Percentiles rank a stretch among this genome's conserved stretches.
Conservation (phyloP, 2,329 filamentous ascomycete species). For the Penicillium sp. region DNA sequence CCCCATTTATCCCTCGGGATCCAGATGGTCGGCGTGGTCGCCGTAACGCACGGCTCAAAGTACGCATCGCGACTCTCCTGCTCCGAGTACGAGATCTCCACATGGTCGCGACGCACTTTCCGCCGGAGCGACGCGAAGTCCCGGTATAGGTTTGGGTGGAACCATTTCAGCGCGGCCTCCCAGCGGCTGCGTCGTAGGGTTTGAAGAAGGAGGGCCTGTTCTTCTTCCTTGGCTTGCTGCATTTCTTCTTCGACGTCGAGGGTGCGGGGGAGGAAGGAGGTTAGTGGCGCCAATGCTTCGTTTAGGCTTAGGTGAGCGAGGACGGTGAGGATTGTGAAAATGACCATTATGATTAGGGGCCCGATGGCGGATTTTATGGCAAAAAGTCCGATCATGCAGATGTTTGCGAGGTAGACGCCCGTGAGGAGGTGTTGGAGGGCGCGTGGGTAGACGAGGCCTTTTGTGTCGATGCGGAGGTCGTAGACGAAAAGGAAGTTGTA, state of each 20-base stretch:
- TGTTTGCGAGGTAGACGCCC: conserved; percentile 80
- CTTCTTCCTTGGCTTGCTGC: conserved; percentile 44
- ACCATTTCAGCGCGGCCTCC: conserved; percentile 41
- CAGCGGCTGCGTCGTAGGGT: conserved; percentile 11
- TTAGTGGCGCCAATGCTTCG: conserved; percentile 49
- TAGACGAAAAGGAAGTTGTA: conserved; percentile 91
- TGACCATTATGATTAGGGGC: conserved; percentile 75
- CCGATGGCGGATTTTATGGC: conserved; percentile 67
- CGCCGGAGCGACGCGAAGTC: conserved; percentile 75
- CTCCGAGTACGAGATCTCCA: conserved; percentile 64
- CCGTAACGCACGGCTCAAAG: conserved; percentile 71
- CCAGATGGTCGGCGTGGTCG: conserved; percentile 72
- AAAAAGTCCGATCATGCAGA: conserved; percentile 86
- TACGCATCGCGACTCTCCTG: conserved; percentile 71
- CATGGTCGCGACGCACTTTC: conserved; percentile 65
- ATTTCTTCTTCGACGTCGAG: conserved; percentile 61
- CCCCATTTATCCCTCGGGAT: conserved; percentile 77
- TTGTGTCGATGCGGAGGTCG: conserved; percentile 80
- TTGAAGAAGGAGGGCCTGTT: conserved; percentile 8
- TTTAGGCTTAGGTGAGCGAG: conserved; percentile 70
- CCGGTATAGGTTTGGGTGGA: conserved; percentile 76
- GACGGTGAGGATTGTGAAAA: conserved; percentile 74
- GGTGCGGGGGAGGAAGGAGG: conserved; percentile 74
- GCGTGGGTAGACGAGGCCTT: conserved; percentile 84
- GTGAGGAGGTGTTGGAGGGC: conserved; percentile 83